Evolutionary conservation across 2,329 filamentous ascomycete species (phyloP).

Genomic region (Phialocephala subalpina): DNA sequence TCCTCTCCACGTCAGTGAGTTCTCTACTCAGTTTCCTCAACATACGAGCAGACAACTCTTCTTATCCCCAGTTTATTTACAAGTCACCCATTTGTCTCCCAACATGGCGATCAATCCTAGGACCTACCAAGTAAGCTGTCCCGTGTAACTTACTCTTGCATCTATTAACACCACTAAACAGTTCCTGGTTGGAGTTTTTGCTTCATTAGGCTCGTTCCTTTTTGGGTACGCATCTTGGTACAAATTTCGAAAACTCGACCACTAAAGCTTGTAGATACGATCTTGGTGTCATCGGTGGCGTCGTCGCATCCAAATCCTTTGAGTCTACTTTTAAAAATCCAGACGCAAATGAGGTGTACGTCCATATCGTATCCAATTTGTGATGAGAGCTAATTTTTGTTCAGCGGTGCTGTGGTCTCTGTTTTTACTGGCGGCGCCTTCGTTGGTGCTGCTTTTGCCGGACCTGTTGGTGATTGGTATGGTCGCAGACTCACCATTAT

Average conservation of each 20-base stretch:
- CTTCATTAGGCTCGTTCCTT: slow-evolving; percentile 58
- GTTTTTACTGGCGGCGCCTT: slow-evolving; percentile 72
- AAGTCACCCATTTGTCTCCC: neutral
- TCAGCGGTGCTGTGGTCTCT: slow-evolving; percentile 75
- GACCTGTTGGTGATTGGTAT: slow-evolving; percentile 66
- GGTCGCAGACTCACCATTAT: slow-evolving; percentile 75
- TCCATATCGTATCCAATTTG: neutral
- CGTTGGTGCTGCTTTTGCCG: slow-evolving; percentile 71
- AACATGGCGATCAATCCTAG: slow-evolving; percentile 9
- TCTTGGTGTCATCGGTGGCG: slow-evolving; percentile 59
- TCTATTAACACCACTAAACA: slow-evolving; percentile 6
- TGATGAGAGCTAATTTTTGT: slow-evolving; percentile 43
- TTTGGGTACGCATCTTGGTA: slow-evolving; percentile 39
- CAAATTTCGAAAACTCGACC: neutral
- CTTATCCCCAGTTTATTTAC: no score
- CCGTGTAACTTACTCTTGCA: neutral
- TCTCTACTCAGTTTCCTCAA: no score
- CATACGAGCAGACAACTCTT: no score
- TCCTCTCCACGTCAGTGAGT: no score
- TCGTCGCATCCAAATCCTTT: slow-evolving; percentile 56
- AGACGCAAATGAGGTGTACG: slow-evolving; percentile 20
- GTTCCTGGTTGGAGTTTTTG: slow-evolving; percentile 60
- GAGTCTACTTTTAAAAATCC: slow-evolving; percentile 43
- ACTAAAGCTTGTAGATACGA: slow-evolving; percentile 51
- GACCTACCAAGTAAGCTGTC: slow-evolving; percentile 41